These are phyloP conservation scores for Suhomyces prunicola DNA, from an alignment of 805 yeast species.

Conservation along the genomic window DNA sequence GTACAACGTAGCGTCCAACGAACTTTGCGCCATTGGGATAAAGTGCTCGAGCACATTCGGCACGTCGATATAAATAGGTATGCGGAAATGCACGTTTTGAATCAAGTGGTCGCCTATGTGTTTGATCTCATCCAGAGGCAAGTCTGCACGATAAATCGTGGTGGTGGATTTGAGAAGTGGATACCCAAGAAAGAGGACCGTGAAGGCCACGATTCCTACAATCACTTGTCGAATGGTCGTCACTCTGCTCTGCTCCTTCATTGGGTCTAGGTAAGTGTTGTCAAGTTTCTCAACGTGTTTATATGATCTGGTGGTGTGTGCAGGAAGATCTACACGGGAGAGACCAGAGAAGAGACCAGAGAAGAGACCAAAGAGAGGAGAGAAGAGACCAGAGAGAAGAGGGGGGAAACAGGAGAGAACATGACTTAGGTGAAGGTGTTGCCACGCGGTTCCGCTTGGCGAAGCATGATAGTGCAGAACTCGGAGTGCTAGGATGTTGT, in stretches of 20 bases:
- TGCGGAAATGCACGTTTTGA: slow-evolving; percentile 22
- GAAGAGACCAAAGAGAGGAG: neutral
- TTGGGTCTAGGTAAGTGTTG: neutral
- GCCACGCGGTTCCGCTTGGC: no score
- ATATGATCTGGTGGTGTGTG: neutral
- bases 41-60: slow-evolving; percentile 28
- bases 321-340: neutral
- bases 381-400: neutral
- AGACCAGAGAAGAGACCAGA: neutral
- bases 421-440: no score
- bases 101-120: slow-evolving; percentile 24
- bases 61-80: slow-evolving; percentile 45
- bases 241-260: slow-evolving; percentile 3
- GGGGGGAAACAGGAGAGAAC: neutral
- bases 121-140: slow-evolving; percentile 48
- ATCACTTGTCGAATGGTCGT: slow-evolving; percentile 10
- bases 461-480: no score
- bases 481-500: neutral
- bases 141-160: slow-evolving; percentile 56
- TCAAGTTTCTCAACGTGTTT: neutral
- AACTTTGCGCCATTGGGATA: slow-evolving; percentile 31
- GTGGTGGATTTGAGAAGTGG: slow-evolving; percentile 45
- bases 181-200: slow-evolving; percentile 18
- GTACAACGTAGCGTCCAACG: slow-evolving; percentile 29
- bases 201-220: slow-evolving; percentile 11